Percentiles rank a stretch among this genome's conserved stretches.
Evolutionary conservation across 2,329 filamentous ascomycete genomes (phyloP).

Genomic region (Fusarium newnesense): DNA sequence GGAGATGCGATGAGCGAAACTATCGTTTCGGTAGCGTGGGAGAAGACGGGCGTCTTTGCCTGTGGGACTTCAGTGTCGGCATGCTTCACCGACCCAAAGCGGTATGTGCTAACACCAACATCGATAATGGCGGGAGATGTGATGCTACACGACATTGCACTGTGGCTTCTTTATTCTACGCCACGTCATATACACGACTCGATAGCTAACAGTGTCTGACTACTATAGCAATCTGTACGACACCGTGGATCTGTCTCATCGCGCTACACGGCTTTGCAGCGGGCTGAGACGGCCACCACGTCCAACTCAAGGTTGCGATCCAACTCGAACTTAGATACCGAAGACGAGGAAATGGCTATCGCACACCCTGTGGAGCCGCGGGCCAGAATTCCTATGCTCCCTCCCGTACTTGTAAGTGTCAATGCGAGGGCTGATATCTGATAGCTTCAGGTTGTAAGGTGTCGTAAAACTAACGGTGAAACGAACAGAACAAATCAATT

Average conservation of each 20-base stretch:
- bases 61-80: slow-evolving; percentile 98
- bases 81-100: slow-evolving; percentile 94
- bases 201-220: slow-evolving; percentile 21
- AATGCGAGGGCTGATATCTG: not conserved
- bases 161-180: not conserved
- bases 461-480: slow-evolving; percentile 27
- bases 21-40: slow-evolving; percentile 97
- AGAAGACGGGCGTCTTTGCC: slow-evolving; percentile 87
- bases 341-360: slow-evolving; percentile 68
- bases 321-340: slow-evolving; percentile 71
- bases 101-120: slow-evolving; percentile 60
- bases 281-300: slow-evolving; percentile 72
- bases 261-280: slow-evolving; percentile 59
- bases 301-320: slow-evolving; percentile 71
- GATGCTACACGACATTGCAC: not conserved
- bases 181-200: not conserved
- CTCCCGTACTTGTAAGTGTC: slow-evolving; percentile 82
- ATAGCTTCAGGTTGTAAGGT: not conserved
- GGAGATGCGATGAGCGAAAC: slow-evolving; percentile 94
- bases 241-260: slow-evolving; percentile 66
- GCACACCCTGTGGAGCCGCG: slow-evolving; percentile 88
- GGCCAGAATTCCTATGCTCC: slow-evolving; percentile 83
- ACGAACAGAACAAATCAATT: slow-evolving; percentile 76
- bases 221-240: slow-evolving; percentile 39
- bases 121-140: not conserved